Conservation (phyloP, 176 grass and related monocot species). For the Eleusine coracana region DNA sequence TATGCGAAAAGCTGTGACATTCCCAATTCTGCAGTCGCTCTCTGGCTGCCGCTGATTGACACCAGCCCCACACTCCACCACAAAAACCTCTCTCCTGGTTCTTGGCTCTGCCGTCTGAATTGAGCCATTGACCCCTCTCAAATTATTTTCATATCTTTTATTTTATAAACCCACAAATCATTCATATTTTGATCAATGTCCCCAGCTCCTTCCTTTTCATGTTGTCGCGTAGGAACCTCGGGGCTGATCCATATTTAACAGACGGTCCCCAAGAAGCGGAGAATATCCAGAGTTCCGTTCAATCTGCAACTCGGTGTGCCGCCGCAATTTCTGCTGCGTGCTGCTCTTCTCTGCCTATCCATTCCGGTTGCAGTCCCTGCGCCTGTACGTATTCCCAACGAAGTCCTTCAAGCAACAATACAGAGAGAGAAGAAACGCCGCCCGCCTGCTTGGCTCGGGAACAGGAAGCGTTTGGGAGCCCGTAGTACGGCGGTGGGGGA, state of each 20-base stretch:
- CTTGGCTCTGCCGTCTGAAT: not conserved
- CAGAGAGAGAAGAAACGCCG: not conserved
- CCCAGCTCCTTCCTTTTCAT: not conserved
- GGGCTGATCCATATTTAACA: not conserved
- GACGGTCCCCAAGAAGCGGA: no score
- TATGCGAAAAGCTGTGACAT: constrained; percentile 7
- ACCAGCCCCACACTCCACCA: constrained; percentile 37
- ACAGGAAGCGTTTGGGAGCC: not conserved
- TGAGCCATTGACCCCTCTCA: not conserved
- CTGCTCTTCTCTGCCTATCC: not conserved
- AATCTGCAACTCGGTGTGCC: not conserved
- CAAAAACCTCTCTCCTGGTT: not conserved
- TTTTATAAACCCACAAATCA: not conserved
- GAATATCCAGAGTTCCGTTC: not conserved
- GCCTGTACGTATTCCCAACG: not conserved
- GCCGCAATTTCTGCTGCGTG: not conserved
- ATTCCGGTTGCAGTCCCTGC: not conserved
- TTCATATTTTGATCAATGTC: not conserved
- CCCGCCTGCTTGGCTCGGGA: not conserved
- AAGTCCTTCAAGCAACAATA: not conserved
- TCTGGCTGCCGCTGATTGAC: not conserved
- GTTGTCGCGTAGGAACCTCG: not conserved
- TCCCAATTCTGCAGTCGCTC: constrained; percentile 42
- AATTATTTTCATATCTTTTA: not conserved
- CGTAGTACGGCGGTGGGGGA: constrained; percentile 3